Percentiles rank a stretch among this genome's conserved stretches.
Evolutionary conservation across 805 yeast genomes (phyloP).

Genomic region (Wickerhamomyces xylosicus): DNA sequence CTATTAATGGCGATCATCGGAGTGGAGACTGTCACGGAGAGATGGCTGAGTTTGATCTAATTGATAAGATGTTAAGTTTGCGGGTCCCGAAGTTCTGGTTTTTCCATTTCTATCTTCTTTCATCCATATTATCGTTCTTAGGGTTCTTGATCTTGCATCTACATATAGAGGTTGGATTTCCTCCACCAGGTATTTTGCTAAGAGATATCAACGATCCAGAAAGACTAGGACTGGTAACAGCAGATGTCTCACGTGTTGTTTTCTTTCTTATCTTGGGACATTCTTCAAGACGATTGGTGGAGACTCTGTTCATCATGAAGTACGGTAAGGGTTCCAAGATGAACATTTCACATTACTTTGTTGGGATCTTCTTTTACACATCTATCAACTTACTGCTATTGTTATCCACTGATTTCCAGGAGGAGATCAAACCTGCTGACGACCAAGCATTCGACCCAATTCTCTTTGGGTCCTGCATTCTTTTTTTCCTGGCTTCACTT

Average conservation of each 20-base stretch:
- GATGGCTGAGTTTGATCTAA: neutral
- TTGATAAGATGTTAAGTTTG: conserved; percentile 15
- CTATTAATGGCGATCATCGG: neutral
- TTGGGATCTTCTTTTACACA: conserved; percentile 51
- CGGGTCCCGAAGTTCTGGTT: conserved; percentile 60
- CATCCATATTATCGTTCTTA: conserved; percentile 23
- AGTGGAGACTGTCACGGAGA: neutral
- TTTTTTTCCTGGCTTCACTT: conserved; percentile 22
- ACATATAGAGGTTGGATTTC: conserved; percentile 2
- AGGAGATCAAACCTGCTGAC: conserved; percentile 1
- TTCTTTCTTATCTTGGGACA: conserved; percentile 31
- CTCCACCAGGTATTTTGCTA: conserved; percentile 3
- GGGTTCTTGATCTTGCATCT: conserved; percentile 12
- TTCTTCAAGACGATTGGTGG: conserved; percentile 43
- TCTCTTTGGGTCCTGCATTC: conserved; percentile 7
- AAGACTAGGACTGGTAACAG: conserved; percentile 13
- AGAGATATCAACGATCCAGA: conserved; percentile 1
- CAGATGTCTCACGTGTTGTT: conserved; percentile 14
- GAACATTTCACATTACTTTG: conserved; percentile 56
- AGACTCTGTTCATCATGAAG: conserved; percentile 39
- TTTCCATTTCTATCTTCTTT: conserved; percentile 47
- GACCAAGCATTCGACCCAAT: conserved; percentile 1
- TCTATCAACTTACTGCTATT: conserved; percentile 32
- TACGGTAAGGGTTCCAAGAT: conserved; percentile 40
- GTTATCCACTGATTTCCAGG: conserved; percentile 16